Base-by-base conservation (phyloP, 1,139 yeast species). In the Lipomyces yarrowii region DNA sequence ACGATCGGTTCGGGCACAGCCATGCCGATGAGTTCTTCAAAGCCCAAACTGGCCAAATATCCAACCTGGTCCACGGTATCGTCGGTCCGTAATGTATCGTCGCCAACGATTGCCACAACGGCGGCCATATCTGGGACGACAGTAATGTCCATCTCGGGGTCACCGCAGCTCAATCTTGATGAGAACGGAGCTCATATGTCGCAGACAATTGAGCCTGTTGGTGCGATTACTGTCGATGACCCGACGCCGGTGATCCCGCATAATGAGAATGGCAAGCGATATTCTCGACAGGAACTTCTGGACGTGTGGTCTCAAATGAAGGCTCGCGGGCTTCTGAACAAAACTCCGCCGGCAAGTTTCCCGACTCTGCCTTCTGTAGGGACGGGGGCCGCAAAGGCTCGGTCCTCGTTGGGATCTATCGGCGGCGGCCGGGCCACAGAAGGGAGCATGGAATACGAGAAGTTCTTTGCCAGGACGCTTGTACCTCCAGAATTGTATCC, bases 211-310 rank as follows among this genome's bases (percentile, higher is more conserved):
- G 30, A 23, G 30, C 7, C 6, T 23, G 33, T 33, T 8, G 53
- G 53, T 15, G 32, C 55, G 55, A 51, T 30, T 26, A 23, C 32
- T n/a, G 32, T 51, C 32, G 55, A 26, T 13, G 39, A 35, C 39
- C 0, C 39, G n/a, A 11, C 55, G 2, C 33, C 55, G 18, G 32
- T 52, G 23, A 64, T 64, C n/a, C 63, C 67, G 1, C 55, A 46
- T 23, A 66, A 67, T 52, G 60, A 46, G 32, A 32, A 56, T 33
- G 69, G 69, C 21, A 59, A 52, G 51, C 63, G 67, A 7, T 65
- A 64, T 39, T 55, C 69, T 18, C 54, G 58, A 18, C 61, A 64
- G n/a, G 69, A 67, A 37, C 55, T 67, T 18, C 64, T 67, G 18
- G 57, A 59, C 11, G 57, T 67, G 18, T 64, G 55, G 39, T 21